A percentile compares a stretch with the other conserved stretches of the same genome.
Evolutionary conservation across 495 filamentous ascomycete species (phyloP).

Genomic region (Talaromyces ruber): DNA sequence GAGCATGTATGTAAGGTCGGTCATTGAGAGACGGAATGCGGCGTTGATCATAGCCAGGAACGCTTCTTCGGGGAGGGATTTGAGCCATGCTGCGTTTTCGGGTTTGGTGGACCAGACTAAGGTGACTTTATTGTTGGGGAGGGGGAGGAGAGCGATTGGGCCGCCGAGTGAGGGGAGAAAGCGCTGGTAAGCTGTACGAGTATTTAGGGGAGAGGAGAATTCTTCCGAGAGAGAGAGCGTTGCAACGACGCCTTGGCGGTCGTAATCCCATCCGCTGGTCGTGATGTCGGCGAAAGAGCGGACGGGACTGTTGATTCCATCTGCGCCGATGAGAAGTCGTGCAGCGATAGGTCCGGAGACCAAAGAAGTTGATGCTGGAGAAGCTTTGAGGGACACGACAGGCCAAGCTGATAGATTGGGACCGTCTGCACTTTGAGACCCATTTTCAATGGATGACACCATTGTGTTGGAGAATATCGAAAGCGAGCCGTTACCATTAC

Average conservation of each 20-base stretch:
- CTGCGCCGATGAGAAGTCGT: constrained; percentile 82
- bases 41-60: constrained; percentile 89
- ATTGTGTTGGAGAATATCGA: constrained; percentile 64
- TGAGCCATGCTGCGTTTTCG: constrained; percentile 67
- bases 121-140: constrained; percentile 72
- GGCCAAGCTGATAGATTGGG: constrained; percentile 83
- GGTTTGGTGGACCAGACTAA: constrained; percentile 92
- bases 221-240: constrained; percentile 62
- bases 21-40: constrained; percentile 72
- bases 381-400: constrained; percentile 52
- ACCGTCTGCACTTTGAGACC: constrained; percentile 48
- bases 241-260: constrained; percentile 82
- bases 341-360: constrained; percentile 52
- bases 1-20: constrained; percentile 76
- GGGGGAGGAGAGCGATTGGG: constrained; percentile 80
- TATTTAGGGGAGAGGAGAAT: constrained; percentile 6
- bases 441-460: constrained; percentile 70
- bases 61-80: constrained; percentile 58
- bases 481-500: constrained; percentile 21
- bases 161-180: constrained; percentile 78
- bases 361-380: constrained; percentile 19
- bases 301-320: constrained; percentile 91
- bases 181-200: constrained; percentile 81
- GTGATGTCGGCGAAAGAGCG: constrained; percentile 80
- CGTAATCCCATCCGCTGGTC: constrained; percentile 88